Base-by-base conservation (phyloP, 331 rosid species). In the Ulmus americana region DNA sequence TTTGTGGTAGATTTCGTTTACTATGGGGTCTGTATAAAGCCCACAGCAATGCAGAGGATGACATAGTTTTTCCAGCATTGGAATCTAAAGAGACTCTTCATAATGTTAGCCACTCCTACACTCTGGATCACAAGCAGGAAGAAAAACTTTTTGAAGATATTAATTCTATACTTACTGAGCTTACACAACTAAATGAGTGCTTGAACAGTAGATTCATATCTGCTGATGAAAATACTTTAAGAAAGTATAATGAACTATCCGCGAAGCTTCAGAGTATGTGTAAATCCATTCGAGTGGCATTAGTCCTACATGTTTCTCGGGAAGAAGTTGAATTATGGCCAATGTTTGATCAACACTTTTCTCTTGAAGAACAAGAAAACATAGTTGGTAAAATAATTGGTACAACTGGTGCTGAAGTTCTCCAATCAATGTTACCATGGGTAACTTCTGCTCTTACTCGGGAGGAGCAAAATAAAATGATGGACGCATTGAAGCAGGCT, bases 1-100 rank as follows among this genome's bases (percentile, higher is more conserved):
- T 81, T 74, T 74, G 70, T 18, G 86, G 86, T 38, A 74, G 86
- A 18, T 81, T 81, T 53, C 83, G 80, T 61, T 65, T 77, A 70
- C 57, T 77, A 46, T 74, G 86, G 86, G 86, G 83, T 71, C 72
- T 81, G 43, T 77, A 81, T 55, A 78, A 82, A 75, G 86, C 86
- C 68, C 86, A 81, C 56, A 81, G 86, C 62, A 81, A 81, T 64
- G 86, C 86, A 6, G 86, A 81, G 81, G 86, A 81, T 47, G 86
- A 81, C 52, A 64, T 81, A 67, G 86, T 81, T 45, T 81, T 81
- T 70, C 83, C 83, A 28, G 86, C 80, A 16, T 71, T 77, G 63
- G 86, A 81, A 74, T 60, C 86, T 3, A 81, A 61, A 74, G 86
- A 81, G 75, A 60, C 78, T 61, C 83, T 81, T 68, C 86, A 81